Evolutionary conservation across 2,329 filamentous ascomycete genomes (phyloP).

Genomic region (Verticillium klebahnii): DNA sequence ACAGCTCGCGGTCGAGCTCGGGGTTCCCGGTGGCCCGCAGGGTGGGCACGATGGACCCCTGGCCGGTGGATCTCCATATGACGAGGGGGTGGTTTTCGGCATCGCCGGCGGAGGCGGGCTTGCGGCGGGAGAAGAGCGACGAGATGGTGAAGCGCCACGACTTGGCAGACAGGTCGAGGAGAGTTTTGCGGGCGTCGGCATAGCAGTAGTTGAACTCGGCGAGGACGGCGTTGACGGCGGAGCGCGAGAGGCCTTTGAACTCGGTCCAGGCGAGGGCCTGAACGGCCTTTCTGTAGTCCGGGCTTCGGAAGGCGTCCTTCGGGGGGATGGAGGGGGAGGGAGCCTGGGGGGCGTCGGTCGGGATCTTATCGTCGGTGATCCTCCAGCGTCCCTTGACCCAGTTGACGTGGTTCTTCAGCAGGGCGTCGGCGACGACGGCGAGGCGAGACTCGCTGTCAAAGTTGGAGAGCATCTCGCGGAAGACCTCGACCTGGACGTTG

Average conservation of each 20-base stretch:
- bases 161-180: slow-evolving; percentile 64
- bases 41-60: slow-evolving; percentile 49
- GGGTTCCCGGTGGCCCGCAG: slow-evolving; percentile 62
- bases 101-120: slow-evolving; percentile 46
- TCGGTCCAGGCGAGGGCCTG: slow-evolving; percentile 66
- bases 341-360: background rate
- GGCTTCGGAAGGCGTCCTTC: slow-evolving; percentile 61
- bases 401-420: slow-evolving; percentile 66
- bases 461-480: slow-evolving; percentile 72
- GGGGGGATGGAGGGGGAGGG: slow-evolving; percentile 25
- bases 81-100: slow-evolving; percentile 59
- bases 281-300: slow-evolving; percentile 64
- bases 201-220: slow-evolving; percentile 80
- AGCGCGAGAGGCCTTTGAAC: slow-evolving; percentile 69
- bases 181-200: slow-evolving; percentile 62
- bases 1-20: slow-evolving; percentile 60
- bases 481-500: slow-evolving; percentile 75
- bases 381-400: slow-evolving; percentile 68
- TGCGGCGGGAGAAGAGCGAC: slow-evolving; percentile 60
- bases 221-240: slow-evolving; percentile 72
- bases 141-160: slow-evolving; percentile 76
- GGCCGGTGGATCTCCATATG: slow-evolving; percentile 51
- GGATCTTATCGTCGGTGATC: slow-evolving; percentile 25
- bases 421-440: slow-evolving; percentile 70
- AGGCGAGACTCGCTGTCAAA: slow-evolving; percentile 74